Base-by-base conservation (phyloP, 371 early-diverging fungal species). In the Parasitella parasitica region DNA sequence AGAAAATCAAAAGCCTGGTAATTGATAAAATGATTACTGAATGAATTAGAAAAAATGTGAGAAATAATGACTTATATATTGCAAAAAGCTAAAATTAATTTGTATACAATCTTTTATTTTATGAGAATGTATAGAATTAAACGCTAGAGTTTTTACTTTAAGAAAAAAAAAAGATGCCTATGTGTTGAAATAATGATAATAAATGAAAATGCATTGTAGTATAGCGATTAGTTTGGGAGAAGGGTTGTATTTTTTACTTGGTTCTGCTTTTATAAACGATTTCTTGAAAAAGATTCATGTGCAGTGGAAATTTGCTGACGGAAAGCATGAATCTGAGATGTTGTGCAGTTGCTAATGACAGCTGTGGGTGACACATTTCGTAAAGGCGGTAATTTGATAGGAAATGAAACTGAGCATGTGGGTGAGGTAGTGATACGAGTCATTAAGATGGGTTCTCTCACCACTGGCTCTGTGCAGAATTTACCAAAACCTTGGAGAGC, bases 371-470 rank as follows among this genome's bases (percentile, higher is more conserved):
- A 64, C 13, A 28, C 20, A 27, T 39, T 54, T 16, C 38, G 41
- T 2, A 64, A 20, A 11, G 64, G 46, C n/a, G 64, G 64, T 37
- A 64, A 24, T 48, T 53, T 43, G 15, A 64, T 48, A 16, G 61
- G 57, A 27, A 20, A 39, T 18, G 57, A 41, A 12, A 56, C 24
- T 12, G 43, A 56, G 22, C 30, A 27, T 24, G 38, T 37, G 16
- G 59, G 50, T 6, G 51, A 59, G 18, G 51, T 50, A 26, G 59
- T 51, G 27, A 36, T 56, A 41, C 57, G 57, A 6, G 57, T 56
- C 57, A 56, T 56, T 16, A 56, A 18, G 4, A 56, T 52, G 35
- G 54, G 43, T 89, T 86, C 43, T 87, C 93, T 38, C 88, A 83
- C n/a, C 83, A 84, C 54, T 84, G 87, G 34, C 27, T 63, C 56